Evolutionary conservation across 768 basidiomycete genomes (phyloP), one percentile per base, ranked within the genome.

Genomic region (Podaxis sp.): DNA sequence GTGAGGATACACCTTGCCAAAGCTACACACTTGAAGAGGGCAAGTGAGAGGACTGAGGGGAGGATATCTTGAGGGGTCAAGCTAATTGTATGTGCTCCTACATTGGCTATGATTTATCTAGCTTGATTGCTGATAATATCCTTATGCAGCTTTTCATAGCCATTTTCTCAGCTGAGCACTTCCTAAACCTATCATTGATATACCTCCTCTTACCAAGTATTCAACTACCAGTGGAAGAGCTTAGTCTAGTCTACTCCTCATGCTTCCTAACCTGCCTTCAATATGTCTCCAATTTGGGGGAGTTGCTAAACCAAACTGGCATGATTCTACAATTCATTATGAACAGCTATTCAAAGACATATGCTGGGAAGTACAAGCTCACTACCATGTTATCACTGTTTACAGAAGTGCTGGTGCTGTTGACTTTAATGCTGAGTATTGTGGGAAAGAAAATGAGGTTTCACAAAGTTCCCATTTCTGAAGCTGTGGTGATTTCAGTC

Each of bases 21-120:
- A 10, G 64, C 67, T 18, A 74, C 69, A 3, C 72, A 76, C 42
- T 61, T 44, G 28, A 75, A 77, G 63, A 63, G 73, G 36, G 62
- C 69, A 11, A 75, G 73, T 55, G 61, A 64, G 35, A 62, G 67
- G 36, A 13, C 69, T 37, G 70, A 71, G 37, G 35, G 51, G 7
- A 56, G 55, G 21, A 50, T 44, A 4, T 40, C 47, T 14, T 4
- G 11, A 25, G 42, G 14, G 23, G 4, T 36, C 5, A 52, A 54
- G 4, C 4, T 59, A 0, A 1, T 28, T 2, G 62, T 62, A 38
- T 16, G 62, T 55, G 7, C 32, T 3, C 2, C 21, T 13, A 10
- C 44, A 3, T 2, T 32, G 4, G 13, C 14, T 48, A 3, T 3
- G 6, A 23, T 1, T 27, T 10, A 9, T 5, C 7, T 27, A 10